These are phyloP conservation scores for Letharia columbiana DNA, from an alignment of 495 filamentous ascomycete species.

Conservation along the genomic window DNA sequence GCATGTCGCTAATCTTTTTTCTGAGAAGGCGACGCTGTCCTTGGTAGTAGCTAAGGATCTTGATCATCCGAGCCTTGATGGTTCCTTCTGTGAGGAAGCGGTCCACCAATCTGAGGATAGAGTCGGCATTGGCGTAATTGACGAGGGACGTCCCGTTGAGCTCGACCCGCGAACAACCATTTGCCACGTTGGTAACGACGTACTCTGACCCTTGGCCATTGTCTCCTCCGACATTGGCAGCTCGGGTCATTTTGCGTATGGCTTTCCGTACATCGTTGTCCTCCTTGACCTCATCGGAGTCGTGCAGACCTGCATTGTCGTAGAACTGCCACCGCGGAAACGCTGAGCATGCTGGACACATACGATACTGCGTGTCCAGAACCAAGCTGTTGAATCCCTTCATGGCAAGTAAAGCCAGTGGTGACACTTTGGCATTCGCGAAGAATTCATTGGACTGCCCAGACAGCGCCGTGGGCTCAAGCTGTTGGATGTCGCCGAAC, in stretches of 20 bases:
- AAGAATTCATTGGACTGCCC: not conserved
- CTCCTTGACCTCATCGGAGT: not conserved
- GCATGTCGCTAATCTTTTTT: not conserved
- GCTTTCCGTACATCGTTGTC: not conserved
- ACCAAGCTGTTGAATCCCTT: not conserved
- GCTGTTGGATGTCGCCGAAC: not conserved
- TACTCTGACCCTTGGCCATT: not conserved
- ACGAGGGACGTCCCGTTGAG: constrained; percentile 1
- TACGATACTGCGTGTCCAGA: not conserved
- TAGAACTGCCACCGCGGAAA: not conserved
- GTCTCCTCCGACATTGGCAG: not conserved
- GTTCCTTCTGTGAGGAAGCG: not conserved
- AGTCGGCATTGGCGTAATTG: not conserved
- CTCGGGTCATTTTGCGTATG: not conserved
- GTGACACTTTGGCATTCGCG: not conserved
- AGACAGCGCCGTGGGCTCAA: not conserved
- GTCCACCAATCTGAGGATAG: not conserved
- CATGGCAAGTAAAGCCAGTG: not conserved
- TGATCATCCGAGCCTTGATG: not conserved
- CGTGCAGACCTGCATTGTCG: not conserved
- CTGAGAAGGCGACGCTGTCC: not conserved
- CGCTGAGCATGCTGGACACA: not conserved
- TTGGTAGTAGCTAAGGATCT: not conserved
- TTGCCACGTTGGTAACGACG: not conserved
- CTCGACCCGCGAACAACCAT: not conserved